Evolutionary conservation across 2,329 filamentous ascomycete genomes (phyloP).

Genomic region (Phoma sp.): DNA sequence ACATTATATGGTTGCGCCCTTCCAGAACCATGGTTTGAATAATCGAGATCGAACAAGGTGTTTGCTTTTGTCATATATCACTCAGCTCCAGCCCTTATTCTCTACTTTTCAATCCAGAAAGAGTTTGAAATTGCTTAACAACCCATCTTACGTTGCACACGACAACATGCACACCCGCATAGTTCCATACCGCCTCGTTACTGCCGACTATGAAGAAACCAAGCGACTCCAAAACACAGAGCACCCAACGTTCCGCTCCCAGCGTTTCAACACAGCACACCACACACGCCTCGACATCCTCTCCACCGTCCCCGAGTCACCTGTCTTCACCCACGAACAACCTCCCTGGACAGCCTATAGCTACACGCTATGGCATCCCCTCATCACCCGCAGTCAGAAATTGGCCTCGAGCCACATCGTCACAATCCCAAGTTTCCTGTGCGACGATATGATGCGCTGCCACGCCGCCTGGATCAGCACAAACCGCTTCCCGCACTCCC

Average conservation of each 20-base stretch:
- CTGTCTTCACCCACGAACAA: conserved; percentile 15
- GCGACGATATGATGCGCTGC: conserved; percentile 1
- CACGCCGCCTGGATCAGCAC: not conserved
- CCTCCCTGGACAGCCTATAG: conserved; percentile 42
- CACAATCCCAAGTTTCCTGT: not conserved
- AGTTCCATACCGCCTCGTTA: conserved; percentile 16
- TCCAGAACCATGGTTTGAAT: too few species aligned
- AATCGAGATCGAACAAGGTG: too few species aligned
- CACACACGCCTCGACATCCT: conserved; percentile 16
- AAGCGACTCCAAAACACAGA: conserved; percentile 11
- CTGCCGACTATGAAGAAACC: conserved; percentile 1
- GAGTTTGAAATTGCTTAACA: not conserved
- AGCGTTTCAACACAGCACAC: conserved; percentile 21
- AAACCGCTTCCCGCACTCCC: conserved; percentile 23
- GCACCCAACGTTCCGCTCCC: conserved; percentile 4
- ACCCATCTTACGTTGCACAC: not conserved
- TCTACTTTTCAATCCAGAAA: too few species aligned
- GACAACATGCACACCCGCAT: conserved; percentile 15
- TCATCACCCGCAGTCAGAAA: conserved; percentile 48
- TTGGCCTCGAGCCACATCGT: conserved; percentile 20
- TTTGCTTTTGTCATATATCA: too few species aligned
- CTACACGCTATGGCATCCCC: conserved; percentile 53
- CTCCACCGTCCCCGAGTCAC: conserved; percentile 5
- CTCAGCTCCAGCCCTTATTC: too few species aligned
- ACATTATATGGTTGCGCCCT: too few species aligned